A percentile compares a stretch with the other conserved stretches of the same genome.
Evolutionary conservation across 495 filamentous ascomycete species (phyloP).

Genomic region (Pseudomonodictys pantanalensis): DNA sequence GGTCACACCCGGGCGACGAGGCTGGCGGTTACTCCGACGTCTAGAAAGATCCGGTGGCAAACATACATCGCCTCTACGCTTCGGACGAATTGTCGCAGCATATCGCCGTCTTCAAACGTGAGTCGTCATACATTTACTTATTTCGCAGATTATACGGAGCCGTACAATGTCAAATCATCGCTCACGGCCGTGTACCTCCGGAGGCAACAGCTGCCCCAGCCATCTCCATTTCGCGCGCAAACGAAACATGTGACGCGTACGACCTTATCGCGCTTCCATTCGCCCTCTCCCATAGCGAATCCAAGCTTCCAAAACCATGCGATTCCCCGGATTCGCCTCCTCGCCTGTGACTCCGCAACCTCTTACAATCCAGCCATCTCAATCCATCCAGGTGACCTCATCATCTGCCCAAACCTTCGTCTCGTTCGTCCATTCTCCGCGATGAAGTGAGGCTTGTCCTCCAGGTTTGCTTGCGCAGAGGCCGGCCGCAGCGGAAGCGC

Average conservation of each 20-base stretch:
- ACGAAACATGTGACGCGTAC: conserved; percentile 16
- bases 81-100: conserved; percentile 16
- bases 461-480: neutral
- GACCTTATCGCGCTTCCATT: too few species aligned
- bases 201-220: neutral
- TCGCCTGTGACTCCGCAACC: conserved; percentile 12
- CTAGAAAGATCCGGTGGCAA: conserved; percentile 1
- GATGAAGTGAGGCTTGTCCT: neutral
- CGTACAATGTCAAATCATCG: conserved; percentile 4
- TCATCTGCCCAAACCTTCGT: conserved; percentile 2
- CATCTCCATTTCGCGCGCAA: neutral
- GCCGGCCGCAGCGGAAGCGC: neutral
- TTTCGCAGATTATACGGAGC: too few species aligned
- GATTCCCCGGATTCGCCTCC: conserved; percentile 23
- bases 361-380: conserved; percentile 9
- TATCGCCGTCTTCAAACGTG: too few species aligned
- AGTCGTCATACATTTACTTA: too few species aligned
- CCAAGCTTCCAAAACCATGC: neutral
- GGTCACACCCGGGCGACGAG: neutral
- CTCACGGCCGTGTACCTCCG: neutral
- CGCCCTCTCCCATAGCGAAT: too few species aligned
- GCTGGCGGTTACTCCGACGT: neutral
- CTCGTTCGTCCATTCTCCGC: conserved; percentile 9
- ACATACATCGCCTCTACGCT: conserved; percentile 11
- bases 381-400: conserved; percentile 6